Conservation (phyloP, 2,329 filamentous ascomycete genomes). For the Claviceps maximensis region DNA sequence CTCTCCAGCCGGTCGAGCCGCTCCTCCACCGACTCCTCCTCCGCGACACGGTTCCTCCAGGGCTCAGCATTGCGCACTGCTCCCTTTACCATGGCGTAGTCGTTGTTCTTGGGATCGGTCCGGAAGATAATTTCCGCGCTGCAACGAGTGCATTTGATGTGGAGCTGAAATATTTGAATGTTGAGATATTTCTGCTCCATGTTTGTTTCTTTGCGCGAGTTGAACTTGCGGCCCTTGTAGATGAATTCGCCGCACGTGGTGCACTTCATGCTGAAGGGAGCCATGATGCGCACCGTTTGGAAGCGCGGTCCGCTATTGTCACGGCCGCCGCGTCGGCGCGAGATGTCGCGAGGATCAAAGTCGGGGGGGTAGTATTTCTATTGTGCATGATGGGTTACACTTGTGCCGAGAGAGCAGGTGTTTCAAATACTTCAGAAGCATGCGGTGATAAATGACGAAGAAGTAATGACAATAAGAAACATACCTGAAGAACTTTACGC, state of each 20-base stretch:
- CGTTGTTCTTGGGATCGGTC: constrained; percentile 90
- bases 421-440: too few relatives aligned
- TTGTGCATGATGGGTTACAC: neutral
- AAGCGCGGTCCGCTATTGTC: constrained; percentile 57
- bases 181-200: constrained; percentile 77
- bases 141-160: constrained; percentile 75
- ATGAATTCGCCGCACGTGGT: constrained; percentile 58
- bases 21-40: constrained; percentile 76
- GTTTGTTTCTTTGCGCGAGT: constrained; percentile 83
- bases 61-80: constrained; percentile 90
- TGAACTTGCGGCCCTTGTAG: constrained; percentile 90
- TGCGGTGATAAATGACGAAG: neutral
- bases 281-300: constrained; percentile 80
- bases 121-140: constrained; percentile 80
- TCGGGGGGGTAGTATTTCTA: constrained; percentile 56
- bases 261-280: constrained; percentile 29
- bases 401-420: neutral
- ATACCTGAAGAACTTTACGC: constrained; percentile 56
- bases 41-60: constrained; percentile 54
- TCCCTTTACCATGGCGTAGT: constrained; percentile 69
- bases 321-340: constrained; percentile 47
- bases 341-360: constrained; percentile 79
- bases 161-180: constrained; percentile 76
- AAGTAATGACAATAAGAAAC: neutral
- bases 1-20: constrained; percentile 69